These are phyloP conservation scores for Paramecium octaurelia DNA, from an alignment of 73 alveolate genomes.

Conservation along the genomic window DNA sequence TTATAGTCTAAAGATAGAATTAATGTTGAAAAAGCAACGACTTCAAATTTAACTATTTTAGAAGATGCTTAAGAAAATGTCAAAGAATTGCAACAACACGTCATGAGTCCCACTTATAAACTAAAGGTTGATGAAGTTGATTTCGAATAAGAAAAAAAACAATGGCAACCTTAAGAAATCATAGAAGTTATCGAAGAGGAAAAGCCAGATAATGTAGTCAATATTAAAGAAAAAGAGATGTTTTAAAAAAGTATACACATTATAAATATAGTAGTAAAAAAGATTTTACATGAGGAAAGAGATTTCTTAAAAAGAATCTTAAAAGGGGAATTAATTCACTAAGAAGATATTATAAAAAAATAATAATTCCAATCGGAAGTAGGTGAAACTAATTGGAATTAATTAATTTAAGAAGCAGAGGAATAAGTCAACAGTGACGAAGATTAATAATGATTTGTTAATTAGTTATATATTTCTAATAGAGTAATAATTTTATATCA, in stretches of 20 bases:
- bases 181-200: conserved; percentile 46
- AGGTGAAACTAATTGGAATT: conserved; percentile 25
- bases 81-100: not conserved
- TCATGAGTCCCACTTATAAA: conserved; percentile 31
- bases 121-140: conserved; percentile 44
- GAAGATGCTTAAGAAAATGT: conserved; percentile 43
- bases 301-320: conserved; percentile 37
- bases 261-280: not conserved
- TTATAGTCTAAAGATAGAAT: not conserved
- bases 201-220: conserved; percentile 27
- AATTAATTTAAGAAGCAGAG: conserved; percentile 31
- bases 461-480: not conserved
- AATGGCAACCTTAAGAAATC: conserved; percentile 1
- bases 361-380: not conserved
- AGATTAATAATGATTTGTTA: not conserved
- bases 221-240: conserved; percentile 38
- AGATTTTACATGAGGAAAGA: conserved; percentile 28
- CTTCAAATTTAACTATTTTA: not conserved
- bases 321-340: conserved; percentile 2
- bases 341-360: conserved; percentile 30
- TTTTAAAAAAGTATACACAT: not conserved
- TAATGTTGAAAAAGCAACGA: not conserved
- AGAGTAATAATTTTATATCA: not conserved
- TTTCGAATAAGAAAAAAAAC: conserved; percentile 25
- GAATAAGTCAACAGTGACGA: conserved; percentile 14